phyloP scores from a whole-genome alignment of 108 stramenopile genomes.

The Nitzschia sp. region DNA sequence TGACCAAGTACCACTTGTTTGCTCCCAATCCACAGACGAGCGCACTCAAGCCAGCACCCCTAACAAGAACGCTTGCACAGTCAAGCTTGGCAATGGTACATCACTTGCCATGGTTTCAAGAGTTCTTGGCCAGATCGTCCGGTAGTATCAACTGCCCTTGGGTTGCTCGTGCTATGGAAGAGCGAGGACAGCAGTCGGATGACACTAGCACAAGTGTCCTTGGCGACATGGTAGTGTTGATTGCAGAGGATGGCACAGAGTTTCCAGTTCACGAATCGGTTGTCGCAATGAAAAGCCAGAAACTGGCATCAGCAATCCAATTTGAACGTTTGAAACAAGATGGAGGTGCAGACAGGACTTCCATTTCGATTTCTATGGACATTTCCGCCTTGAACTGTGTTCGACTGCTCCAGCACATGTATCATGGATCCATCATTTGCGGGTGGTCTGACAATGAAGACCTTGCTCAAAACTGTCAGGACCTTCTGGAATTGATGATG shows the following conservation, averaged over 20 bases:
- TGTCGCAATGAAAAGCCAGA: constrained; percentile 57
- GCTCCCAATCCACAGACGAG: no score
- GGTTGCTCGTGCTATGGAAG: no score
- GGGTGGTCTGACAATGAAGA: constrained; percentile 38
- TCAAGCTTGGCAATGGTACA: no score
- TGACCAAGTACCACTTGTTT: no score
- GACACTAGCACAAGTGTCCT: no score
- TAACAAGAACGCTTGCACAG: no score
- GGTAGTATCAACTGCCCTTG: no score
- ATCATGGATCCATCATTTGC: constrained; percentile 66
- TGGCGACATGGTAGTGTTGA: constrained; percentile 15
- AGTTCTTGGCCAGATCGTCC: no score
- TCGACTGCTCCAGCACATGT: constrained; percentile 63
- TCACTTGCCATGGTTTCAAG: no score
- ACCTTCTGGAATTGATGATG: constrained; percentile 62
- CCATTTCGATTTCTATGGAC: constrained; percentile 26
- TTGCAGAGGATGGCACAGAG: constrained; percentile 36
- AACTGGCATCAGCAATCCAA: constrained; percentile 71
- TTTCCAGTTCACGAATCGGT: constrained; percentile 56
- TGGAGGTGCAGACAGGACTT: constrained; percentile 9
- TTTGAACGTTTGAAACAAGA: constrained; percentile 49
- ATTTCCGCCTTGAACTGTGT: constrained; percentile 33
- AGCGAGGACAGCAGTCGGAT: neutral
- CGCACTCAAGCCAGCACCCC: no score
- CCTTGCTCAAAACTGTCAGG: constrained; percentile 31